Evolutionary conservation across 1,284 basidiomycete species (phyloP).

Genomic region (Tilletiaria anomala): DNA sequence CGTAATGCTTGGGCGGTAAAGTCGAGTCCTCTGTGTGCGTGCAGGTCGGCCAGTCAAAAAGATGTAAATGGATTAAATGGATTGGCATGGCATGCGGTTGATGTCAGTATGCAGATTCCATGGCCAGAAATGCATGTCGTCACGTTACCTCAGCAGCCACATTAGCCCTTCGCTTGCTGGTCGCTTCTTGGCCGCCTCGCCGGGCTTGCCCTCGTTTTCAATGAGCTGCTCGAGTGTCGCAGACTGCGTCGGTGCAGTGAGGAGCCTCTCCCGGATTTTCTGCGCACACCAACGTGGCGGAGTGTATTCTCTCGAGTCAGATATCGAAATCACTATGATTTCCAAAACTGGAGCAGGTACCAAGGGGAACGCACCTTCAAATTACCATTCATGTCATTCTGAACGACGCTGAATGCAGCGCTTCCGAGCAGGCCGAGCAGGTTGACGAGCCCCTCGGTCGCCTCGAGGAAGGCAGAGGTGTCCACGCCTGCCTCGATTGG

Average conservation of each 20-base stretch:
- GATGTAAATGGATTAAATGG: no score
- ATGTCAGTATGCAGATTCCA: no score
- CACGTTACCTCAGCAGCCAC: slow-evolving; percentile 85
- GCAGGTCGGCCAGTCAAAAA: no score
- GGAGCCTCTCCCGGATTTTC: slow-evolving; percentile 58
- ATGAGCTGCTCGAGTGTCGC: slow-evolving; percentile 72
- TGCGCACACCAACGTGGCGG: no score
- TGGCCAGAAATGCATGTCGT: no score
- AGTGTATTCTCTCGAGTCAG: no score
- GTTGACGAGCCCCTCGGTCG: slow-evolving; percentile 72
- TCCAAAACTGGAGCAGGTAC: no score
- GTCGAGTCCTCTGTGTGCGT: slow-evolving; percentile 70
- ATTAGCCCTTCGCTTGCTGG: slow-evolving; percentile 78
- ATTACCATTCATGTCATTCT: slow-evolving; percentile 80
- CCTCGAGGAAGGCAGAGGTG: slow-evolving; percentile 74
- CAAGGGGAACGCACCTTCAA: no score
- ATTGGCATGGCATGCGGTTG: no score
- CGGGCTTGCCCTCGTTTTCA: slow-evolving; percentile 57
- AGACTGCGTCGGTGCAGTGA: slow-evolving; percentile 52
- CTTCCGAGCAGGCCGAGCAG: slow-evolving; percentile 90
- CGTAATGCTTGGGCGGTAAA: slow-evolving; percentile 81
- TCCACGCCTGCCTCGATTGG: slow-evolving; percentile 73
- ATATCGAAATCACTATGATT: no score
- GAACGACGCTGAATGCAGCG: slow-evolving; percentile 68
- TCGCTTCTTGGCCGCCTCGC: slow-evolving; percentile 68